Percentiles rank a stretch among this genome's conserved stretches.
phyloP scores from a whole-genome alignment of 208 protist genomes.

The Herpetomonas samuelpessoai region DNA sequence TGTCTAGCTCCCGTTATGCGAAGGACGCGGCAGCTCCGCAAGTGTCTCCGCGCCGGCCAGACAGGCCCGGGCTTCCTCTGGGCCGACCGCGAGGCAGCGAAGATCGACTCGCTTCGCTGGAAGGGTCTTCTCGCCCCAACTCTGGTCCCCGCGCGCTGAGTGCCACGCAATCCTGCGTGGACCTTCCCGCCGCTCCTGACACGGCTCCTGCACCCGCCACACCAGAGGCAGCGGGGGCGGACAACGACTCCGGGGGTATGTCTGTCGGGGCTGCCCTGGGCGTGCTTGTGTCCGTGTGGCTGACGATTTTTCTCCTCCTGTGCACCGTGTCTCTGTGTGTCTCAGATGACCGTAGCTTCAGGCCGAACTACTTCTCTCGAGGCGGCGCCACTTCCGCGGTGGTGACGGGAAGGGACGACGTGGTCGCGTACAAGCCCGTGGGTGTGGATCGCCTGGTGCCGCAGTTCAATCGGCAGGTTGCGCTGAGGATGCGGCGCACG shows the following conservation, averaged over 20 bases:
- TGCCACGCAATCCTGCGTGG: not conserved
- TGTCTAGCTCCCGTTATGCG: conserved; percentile 9
- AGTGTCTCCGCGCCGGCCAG: not conserved
- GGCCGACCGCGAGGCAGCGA: not conserved
- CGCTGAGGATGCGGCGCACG: conserved; percentile 17
- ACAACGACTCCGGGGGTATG: no score
- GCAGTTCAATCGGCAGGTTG: conserved; percentile 25
- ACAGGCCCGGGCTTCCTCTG: not conserved
- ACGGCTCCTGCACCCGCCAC: no score
- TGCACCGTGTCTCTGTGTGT: conserved; percentile 17
- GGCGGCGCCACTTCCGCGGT: not conserved
- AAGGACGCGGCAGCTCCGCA: not conserved
- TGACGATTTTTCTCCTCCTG: conserved; percentile 19
- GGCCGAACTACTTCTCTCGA: conserved; percentile 23
- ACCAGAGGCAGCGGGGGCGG: no score
- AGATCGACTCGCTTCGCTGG: not conserved
- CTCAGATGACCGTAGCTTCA: conserved; percentile 20
- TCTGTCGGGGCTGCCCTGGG: not conserved
- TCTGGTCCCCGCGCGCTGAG: not conserved
- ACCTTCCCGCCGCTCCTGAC: no score
- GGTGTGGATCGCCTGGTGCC: conserved; percentile 23
- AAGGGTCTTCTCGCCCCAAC: not conserved
- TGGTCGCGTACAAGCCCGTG: not conserved
- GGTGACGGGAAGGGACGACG: not conserved
- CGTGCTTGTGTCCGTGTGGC: conserved; percentile 16